Conservation (phyloP, 345 rosid species). For the Brassica incana region DNA sequence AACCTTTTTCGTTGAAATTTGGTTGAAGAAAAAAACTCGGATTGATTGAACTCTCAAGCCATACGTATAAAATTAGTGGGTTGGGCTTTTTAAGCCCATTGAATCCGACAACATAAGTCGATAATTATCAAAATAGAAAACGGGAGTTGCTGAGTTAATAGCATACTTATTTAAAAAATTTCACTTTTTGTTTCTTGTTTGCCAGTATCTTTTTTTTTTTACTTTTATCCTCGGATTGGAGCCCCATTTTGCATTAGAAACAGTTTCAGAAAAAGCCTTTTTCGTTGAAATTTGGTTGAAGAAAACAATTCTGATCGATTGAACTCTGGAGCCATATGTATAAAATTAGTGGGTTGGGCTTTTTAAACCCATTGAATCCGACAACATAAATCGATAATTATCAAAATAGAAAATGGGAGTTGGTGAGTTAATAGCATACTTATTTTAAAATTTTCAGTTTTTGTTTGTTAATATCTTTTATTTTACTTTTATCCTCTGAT, state of each 20-base stretch:
- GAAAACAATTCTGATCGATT: neutral
- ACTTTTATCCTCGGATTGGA: too few species aligned
- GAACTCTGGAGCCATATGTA: neutral
- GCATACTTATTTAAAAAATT: conserved; percentile 17
- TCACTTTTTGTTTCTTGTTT: too few species aligned
- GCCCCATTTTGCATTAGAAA: too few species aligned
- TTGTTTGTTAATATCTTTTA: too few species aligned
- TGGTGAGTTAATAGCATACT: conserved; percentile 24
- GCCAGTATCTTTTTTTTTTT: too few species aligned
- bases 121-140: neutral
- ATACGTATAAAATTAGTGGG: neutral
- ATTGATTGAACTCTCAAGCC: neutral
- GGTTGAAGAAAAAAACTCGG: neutral
- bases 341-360: neutral
- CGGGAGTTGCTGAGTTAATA: conserved; percentile 13
- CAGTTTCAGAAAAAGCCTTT: too few species aligned
- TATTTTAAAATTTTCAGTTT: neutral
- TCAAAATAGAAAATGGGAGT: neutral
- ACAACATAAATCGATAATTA: neutral
- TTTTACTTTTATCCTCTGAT: too few species aligned
- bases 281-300: too few species aligned
- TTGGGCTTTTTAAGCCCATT: conserved; percentile 2
- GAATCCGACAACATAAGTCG: neutral
- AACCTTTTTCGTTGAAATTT: too few species aligned
- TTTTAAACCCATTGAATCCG: neutral